Evolutionary conservation across 305 asterid genomes (phyloP).

Genomic region (Fraxinus xanthoxyloides): DNA sequence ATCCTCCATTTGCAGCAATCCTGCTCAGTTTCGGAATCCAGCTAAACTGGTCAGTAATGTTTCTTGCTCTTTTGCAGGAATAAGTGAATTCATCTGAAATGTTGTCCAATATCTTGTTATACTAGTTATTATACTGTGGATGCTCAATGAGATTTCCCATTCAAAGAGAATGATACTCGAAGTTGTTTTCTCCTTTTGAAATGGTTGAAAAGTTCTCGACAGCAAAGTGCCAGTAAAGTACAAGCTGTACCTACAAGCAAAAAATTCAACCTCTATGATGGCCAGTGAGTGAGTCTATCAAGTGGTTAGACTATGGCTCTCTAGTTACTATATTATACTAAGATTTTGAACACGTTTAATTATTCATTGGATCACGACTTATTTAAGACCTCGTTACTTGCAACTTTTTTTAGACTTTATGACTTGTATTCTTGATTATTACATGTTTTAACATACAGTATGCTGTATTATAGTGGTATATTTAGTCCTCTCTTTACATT

Average conservation of each 20-base stretch:
- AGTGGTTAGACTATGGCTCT: constrained; percentile 15
- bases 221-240: background rate
- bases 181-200: background rate
- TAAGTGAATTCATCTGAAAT: constrained; percentile 12
- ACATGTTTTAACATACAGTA: constrained; percentile 15
- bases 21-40: background rate
- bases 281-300: constrained; percentile 20
- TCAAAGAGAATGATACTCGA: background rate
- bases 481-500: constrained; percentile 16
- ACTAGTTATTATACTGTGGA: background rate
- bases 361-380: constrained; percentile 3
- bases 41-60: constrained; percentile 8
- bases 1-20: constrained; percentile 11
- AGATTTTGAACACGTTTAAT: background rate
- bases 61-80: constrained; percentile 16
- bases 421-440: constrained; percentile 16
- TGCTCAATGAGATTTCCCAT: background rate
- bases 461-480: constrained; percentile 9
- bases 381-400: constrained; percentile 11
- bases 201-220: constrained; percentile 7
- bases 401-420: constrained; percentile 13
- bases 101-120: background rate
- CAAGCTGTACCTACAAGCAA: constrained; percentile 1
- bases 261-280: background rate
- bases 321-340: background rate